Percentiles rank a stretch among this genome's conserved stretches.
Evolutionary conservation across 2,329 filamentous ascomycete genomes (phyloP).

Genomic region (Xylariaceae sp.): DNA sequence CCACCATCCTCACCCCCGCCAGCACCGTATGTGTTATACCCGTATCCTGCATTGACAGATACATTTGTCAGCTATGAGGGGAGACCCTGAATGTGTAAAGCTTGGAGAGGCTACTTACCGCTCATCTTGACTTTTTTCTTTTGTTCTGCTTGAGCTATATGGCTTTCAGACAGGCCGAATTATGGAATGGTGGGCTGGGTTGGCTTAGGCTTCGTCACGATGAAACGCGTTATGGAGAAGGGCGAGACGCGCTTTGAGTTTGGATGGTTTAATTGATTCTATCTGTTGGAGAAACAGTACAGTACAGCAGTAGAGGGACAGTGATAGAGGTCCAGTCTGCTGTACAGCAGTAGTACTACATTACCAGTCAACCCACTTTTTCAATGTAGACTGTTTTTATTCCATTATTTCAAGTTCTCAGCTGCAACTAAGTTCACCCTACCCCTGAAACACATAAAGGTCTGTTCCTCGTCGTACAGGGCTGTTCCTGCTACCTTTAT

Average conservation of each 20-base stretch:
- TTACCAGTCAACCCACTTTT: too few relatives aligned
- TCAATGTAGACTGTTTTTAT: too few relatives aligned
- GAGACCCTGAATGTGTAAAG: background rate
- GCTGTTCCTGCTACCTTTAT: too few relatives aligned
- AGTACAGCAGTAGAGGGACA: background rate
- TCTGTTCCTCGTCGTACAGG: too few relatives aligned
- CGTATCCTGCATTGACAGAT: conserved; percentile 39
- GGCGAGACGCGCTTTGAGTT: conserved; percentile 24
- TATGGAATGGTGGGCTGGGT: background rate
- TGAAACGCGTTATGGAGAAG: conserved; percentile 22
- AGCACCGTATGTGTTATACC: conserved; percentile 36
- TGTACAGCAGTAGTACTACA: too few relatives aligned
- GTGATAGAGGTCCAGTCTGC: too few relatives aligned
- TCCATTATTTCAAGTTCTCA: too few relatives aligned
- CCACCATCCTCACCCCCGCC: conserved; percentile 49
- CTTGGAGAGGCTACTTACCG: conserved; percentile 9
- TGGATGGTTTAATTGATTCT: conserved; percentile 21
- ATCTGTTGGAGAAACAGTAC: background rate
- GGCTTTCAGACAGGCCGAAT: conserved; percentile 6
- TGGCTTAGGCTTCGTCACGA: too few relatives aligned
- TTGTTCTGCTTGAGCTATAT: conserved; percentile 1
- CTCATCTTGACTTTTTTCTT: conserved; percentile 15
- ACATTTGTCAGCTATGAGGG: conserved; percentile 2
- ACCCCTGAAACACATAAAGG: too few relatives aligned
- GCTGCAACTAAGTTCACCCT: too few relatives aligned